A percentile compares a stretch with the other conserved stretches of the same genome.
Conservation (phyloP, 441 rosid genomes). For the Biscutella auriculata region DNA sequence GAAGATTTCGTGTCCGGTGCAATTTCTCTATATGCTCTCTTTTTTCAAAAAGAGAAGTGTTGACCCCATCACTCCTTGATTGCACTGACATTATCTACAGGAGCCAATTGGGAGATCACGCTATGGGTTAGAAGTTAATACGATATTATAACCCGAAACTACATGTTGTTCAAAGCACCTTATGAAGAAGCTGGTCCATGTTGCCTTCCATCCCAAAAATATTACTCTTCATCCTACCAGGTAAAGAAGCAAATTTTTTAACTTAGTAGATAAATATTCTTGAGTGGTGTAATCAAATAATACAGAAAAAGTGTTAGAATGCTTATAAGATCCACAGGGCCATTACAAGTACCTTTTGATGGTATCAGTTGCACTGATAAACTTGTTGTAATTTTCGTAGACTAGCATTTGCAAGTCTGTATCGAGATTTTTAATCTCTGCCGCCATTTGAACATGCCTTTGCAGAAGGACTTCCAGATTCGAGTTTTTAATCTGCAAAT, state of each 20-base stretch:
- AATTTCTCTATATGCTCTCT: slow-evolving; percentile 95
- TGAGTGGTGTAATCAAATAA: neutral
- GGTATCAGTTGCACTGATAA: slow-evolving; percentile 94
- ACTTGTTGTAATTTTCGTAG: slow-evolving; percentile 88
- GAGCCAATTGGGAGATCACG: neutral
- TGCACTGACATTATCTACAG: slow-evolving; percentile 89
- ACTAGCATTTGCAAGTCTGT: slow-evolving; percentile 96
- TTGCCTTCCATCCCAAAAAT: slow-evolving; percentile 94
- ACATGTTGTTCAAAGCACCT: slow-evolving; percentile 31
- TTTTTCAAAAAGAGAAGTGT: slow-evolving; percentile 82
- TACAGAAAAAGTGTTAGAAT: neutral
- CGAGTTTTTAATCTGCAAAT: slow-evolving; percentile 59
- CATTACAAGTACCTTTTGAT: slow-evolving; percentile 58
- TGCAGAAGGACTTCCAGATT: slow-evolving; percentile 80
- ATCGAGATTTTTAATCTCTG: slow-evolving; percentile 93
- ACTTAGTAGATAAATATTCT: neutral
- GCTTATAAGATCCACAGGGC: neutral
- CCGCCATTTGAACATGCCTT: slow-evolving; percentile 96
- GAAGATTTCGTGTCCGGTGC: slow-evolving; percentile 87
- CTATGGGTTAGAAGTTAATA: neutral
- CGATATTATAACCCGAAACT: neutral
- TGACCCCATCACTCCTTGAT: slow-evolving; percentile 94
- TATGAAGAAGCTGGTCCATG: slow-evolving; percentile 90
- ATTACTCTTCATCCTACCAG: slow-evolving; percentile 86
- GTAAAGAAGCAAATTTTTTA: slow-evolving; percentile 10